Percentiles rank a stretch among this genome's conserved stretches.
These are phyloP conservation scores for Tetradesmus obliquus DNA, from an alignment of 139 green algal species.

Conservation along the genomic window DNA sequence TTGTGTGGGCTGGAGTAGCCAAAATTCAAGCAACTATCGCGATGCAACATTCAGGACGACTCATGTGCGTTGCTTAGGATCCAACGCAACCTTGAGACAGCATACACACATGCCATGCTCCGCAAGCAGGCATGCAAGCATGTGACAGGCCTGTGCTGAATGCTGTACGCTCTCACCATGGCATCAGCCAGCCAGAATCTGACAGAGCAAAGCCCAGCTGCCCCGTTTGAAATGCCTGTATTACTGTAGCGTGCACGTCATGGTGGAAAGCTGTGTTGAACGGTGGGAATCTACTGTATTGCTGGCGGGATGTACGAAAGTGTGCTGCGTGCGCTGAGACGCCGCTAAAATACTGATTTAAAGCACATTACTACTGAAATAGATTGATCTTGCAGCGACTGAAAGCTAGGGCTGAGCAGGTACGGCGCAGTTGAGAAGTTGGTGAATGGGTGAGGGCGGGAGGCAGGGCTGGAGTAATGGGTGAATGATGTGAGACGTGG, in stretches of 20 bases:
- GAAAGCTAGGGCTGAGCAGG: background rate
- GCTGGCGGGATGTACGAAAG: constrained; percentile 1
- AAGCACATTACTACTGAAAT: no score
- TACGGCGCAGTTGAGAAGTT: background rate
- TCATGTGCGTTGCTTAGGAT: no score
- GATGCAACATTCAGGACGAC: no score
- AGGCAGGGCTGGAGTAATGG: background rate
- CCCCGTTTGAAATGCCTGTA: background rate
- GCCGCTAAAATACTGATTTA: no score
- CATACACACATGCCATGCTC: background rate
- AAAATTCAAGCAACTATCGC: no score
- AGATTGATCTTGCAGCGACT: no score
- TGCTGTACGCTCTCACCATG: background rate
- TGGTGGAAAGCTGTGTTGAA: background rate
- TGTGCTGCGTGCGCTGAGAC: background rate
- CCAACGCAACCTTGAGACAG: background rate
- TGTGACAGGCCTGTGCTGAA: background rate
- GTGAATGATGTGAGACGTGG: background rate
- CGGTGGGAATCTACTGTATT: background rate
- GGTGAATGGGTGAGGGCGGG: background rate
- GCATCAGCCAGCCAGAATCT: background rate
- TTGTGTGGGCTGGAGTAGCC: no score
- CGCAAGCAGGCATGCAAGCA: background rate
- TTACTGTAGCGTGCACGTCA: constrained; percentile 3
- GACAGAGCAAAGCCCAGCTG: background rate